Percentiles rank a stretch among this genome's conserved stretches.
Conservation (phyloP, 2,329 filamentous ascomycete genomes). For the Colletotrichum truncatum region DNA sequence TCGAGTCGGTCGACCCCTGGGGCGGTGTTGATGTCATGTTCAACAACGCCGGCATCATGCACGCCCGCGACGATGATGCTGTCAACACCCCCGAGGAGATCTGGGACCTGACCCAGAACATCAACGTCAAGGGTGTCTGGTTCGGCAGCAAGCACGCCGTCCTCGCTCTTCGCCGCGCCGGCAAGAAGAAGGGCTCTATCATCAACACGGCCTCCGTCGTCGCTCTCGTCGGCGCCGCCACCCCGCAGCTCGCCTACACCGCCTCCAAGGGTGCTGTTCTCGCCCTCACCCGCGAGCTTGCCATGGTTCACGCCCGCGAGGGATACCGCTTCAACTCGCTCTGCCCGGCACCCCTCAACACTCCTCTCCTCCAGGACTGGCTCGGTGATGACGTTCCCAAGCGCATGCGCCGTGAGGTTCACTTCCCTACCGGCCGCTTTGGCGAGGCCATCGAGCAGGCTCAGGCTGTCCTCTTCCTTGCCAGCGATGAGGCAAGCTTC, state of each 20-base stretch:
- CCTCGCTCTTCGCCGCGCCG: slow-evolving; percentile 79
- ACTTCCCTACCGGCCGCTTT: slow-evolving; percentile 89
- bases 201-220: slow-evolving; percentile 95
- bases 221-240: slow-evolving; percentile 85
- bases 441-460: slow-evolving; percentile 96
- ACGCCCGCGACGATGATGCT: slow-evolving; percentile 81
- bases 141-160: slow-evolving; percentile 94
- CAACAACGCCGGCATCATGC: slow-evolving; percentile 99
- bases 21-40: slow-evolving; percentile 92
- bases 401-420: slow-evolving; percentile 83
- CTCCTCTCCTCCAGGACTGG: slow-evolving; percentile 91
- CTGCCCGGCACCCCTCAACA: slow-evolving; percentile 92
- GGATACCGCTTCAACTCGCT: slow-evolving; percentile 89
- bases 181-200: slow-evolving; percentile 82
- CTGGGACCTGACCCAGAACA: slow-evolving; percentile 92
- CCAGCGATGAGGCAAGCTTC: slow-evolving; percentile 88
- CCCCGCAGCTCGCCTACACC: slow-evolving; percentile 91
- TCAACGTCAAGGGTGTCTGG: slow-evolving; percentile 99
- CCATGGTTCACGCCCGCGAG: slow-evolving; percentile 91
- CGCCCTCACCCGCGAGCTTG: slow-evolving; percentile 88
- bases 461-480: slow-evolving; percentile 86
- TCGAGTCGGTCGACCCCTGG: slow-evolving; percentile 82
- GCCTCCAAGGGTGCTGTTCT: slow-evolving; percentile 93
- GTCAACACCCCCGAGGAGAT: slow-evolving; percentile 87
- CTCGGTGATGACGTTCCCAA: slow-evolving; percentile 87